Percentiles rank a stretch among this genome's conserved stretches.
phyloP scores from a whole-genome alignment of 768 basidiomycete genomes.

The Suillus lakei region DNA sequence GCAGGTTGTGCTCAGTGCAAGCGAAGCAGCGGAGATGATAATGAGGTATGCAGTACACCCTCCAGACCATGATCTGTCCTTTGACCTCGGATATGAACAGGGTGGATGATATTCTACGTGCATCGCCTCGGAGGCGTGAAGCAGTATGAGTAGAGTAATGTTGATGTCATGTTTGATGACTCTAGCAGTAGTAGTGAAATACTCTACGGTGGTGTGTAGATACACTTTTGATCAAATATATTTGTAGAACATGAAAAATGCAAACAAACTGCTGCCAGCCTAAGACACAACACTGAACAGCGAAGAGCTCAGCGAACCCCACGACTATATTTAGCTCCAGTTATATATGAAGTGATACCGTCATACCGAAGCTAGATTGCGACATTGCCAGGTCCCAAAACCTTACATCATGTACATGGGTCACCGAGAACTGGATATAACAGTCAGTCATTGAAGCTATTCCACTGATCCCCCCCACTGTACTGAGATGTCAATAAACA shows the following conservation, averaged over 20 bases:
- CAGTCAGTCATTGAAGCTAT: background rate
- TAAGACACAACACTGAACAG: background rate
- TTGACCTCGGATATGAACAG: constrained; percentile 41
- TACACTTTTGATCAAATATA: background rate
- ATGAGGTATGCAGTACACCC: constrained; percentile 62
- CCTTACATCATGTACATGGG: background rate
- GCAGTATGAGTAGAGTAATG: constrained; percentile 51
- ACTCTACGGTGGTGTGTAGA: background rate
- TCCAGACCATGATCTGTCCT: constrained; percentile 1
- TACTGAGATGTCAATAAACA: constrained; percentile 47
- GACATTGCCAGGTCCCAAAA: background rate
- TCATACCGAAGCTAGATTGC: background rate
- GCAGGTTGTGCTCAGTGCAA: constrained; percentile 93
- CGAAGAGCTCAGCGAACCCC: too few species aligned
- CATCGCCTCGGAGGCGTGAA: constrained; percentile 86
- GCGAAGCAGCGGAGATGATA: constrained; percentile 98
- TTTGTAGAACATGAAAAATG: background rate
- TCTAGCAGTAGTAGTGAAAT: background rate
- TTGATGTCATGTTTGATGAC: background rate
- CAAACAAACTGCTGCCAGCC: background rate
- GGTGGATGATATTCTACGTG: constrained; percentile 90
- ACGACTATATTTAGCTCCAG: background rate
- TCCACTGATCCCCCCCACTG: background rate
- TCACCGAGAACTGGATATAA: background rate
- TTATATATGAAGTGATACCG: background rate